Conservation (phyloP, 257 asterid genomes). For the Coffea eugenioides region DNA sequence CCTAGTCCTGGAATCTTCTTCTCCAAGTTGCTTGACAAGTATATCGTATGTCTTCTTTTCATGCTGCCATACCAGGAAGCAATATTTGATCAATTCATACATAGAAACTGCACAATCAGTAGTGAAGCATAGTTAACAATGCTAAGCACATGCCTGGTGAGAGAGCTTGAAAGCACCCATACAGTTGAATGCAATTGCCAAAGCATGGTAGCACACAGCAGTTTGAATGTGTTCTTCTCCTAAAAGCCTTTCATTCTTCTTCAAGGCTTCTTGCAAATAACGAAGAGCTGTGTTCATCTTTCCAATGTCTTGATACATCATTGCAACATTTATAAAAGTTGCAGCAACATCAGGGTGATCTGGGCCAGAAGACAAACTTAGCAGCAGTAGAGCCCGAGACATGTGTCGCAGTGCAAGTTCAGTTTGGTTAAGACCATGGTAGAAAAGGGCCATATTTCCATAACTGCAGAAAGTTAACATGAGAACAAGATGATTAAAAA, state of each 20-base stretch:
- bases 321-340: slow-evolving; percentile 89
- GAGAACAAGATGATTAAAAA: not conserved
- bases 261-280: slow-evolving; percentile 90
- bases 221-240: slow-evolving; percentile 97
- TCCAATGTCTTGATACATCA: slow-evolving; percentile 97
- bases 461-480: slow-evolving; percentile 50
- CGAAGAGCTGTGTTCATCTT: slow-evolving; percentile 91
- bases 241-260: slow-evolving; percentile 73
- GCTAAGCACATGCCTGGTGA: slow-evolving; percentile 56
- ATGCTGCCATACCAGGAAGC: slow-evolving; percentile 51
- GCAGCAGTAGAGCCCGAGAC: slow-evolving; percentile 81
- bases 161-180: slow-evolving; percentile 95
- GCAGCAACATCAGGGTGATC: slow-evolving; percentile 99
- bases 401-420: slow-evolving; percentile 93
- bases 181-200: slow-evolving; percentile 86
- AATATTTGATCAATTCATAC: slow-evolving; percentile 4
- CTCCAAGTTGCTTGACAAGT: slow-evolving; percentile 93
- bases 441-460: slow-evolving; percentile 97
- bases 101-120: not conserved
- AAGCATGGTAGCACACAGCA: slow-evolving; percentile 97
- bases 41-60: slow-evolving; percentile 91
- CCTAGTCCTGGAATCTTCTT: slow-evolving; percentile 87
- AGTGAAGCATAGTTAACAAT: slow-evolving; percentile 7
- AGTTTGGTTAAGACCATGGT: slow-evolving; percentile 94
- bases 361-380: slow-evolving; percentile 84